Evolutionary conservation across 2,329 filamentous ascomycete species (phyloP), one percentile per base, ranked within the genome.

Genomic region (Colletotrichum truncatum): DNA sequence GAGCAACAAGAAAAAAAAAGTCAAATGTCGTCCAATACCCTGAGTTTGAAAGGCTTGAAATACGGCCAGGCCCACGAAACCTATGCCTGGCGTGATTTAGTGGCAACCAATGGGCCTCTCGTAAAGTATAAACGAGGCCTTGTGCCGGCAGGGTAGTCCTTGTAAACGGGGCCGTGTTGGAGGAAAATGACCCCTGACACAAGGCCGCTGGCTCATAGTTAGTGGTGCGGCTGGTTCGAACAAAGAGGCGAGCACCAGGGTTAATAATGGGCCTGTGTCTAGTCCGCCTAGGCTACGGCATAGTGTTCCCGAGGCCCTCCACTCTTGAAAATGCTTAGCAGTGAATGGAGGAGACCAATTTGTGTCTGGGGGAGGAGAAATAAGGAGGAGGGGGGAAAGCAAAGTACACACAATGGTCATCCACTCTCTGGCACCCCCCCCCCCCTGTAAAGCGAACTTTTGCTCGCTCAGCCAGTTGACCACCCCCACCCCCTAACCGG

Each of bases 361-460:
- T 21, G 36, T 48, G 39, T 62, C 41, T 25, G 18, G 51, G 48
- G 51, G 39, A 59, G 60, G 43, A 25, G 52, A 43, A 48, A 28
- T 36, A 25, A 14, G 16, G 38, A 46, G 18, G 25, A 32, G 38
- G 39, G 18, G 25, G 25, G 46, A 49, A 18, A 52, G 16, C 28
- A 28, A 16, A 39, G 23, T 21, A 25, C 32, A 38, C 23, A 58
- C 14, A 4, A 49, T 38, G 43, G 25, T n/a, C 36, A 28, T 32
- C 36, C 46, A 53, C n/a, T n/a, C n/a, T n/a, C n/a, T n/a, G n/a
- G n/a, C n/a, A n/a, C n/a, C n/a, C n/a, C n/a, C n/a, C n/a, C n/a
- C n/a, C n/a, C n/a, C n/a, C n/a, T n/a, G n/a, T n/a, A n/a, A 54
- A 10, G 48, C 16, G 56, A 34, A 41, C 61, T 41, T 64, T 48